Evolutionary conservation across 768 basidiomycete genomes (phyloP), one percentile per base, ranked within the genome.

Genomic region (Roridomyces roridus): DNA sequence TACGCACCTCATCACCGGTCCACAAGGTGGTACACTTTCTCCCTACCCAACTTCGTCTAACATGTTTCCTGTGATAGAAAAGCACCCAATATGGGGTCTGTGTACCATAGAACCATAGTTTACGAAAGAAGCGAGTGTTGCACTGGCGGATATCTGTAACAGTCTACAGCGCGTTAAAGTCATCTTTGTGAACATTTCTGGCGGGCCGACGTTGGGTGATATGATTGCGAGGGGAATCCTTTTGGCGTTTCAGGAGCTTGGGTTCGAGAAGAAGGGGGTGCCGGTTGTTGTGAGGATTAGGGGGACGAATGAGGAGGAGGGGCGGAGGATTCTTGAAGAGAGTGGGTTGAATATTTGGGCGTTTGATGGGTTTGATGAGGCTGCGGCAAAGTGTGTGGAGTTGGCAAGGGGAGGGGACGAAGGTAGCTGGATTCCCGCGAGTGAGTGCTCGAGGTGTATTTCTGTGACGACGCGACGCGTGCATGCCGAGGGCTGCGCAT

Each of bases 151-250:
- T n/a, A n/a, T n/a, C n/a, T n/a, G n/a, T n/a, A n/a, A n/a, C n/a
- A n/a, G n/a, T n/a, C n/a, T n/a, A n/a, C n/a, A 80, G 60, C 83
- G 85, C 63, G 90, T 92, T 63, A 88, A 87, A 77, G 83, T 84
- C 21, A 91, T 92, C 62, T 90, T 92, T 65, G 89, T 92, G 74
- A 92, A 92, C 74, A 84, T 86, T 63, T 87, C 87, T 62, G 85
- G 86, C 51, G 87, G 82, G 28, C 36, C 57, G 23, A 62, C 60
- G 24, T 46, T 57, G 6, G 55, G 60, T 9, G 60, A 56, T 45
- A 57, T 62, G 60, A 62, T 57, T 31, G 60, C 60, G 25, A 29
- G 51, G 4, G 60, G 60, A 14, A 44, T 39, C 29, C 35, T 56
- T 48, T 17, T 17, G 39, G 77, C 77, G 80, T 65, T 91, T 88